Evolutionary conservation across 1,284 basidiomycete species (phyloP).

Genomic region (Agaricales sp.): DNA sequence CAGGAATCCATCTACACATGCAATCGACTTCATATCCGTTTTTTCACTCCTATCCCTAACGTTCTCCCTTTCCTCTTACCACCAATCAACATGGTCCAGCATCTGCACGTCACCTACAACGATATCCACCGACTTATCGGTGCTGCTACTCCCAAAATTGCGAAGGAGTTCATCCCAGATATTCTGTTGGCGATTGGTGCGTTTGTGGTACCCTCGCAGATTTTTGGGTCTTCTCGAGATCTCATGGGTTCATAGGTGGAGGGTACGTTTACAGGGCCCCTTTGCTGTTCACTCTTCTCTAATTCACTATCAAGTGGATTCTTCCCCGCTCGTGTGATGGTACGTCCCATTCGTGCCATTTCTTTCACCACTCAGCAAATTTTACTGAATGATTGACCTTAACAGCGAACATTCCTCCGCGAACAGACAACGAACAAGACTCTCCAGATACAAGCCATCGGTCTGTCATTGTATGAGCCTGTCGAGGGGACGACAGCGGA

Average conservation of each 20-base stretch:
- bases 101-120: conserved; percentile 70
- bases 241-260: conserved; percentile 43
- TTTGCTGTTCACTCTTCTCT: conserved; percentile 8
- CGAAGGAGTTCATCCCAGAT: conserved; percentile 63
- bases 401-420: conserved; percentile 79
- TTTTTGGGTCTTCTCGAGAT: conserved; percentile 9
- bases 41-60: background rate
- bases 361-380: too few species aligned
- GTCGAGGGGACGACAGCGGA: conserved; percentile 68
- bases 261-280: conserved; percentile 42
- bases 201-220: conserved; percentile 13
- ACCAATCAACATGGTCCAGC: conserved; percentile 39
- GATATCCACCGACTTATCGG: conserved; percentile 78
- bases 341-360: conserved; percentile 20
- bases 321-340: conserved; percentile 89
- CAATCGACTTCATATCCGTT: too few species aligned
- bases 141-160: conserved; percentile 48
- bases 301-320: conserved; percentile 56
- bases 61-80: conserved; percentile 3
- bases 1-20: too few species aligned
- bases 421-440: conserved; percentile 62
- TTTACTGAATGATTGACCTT: conserved; percentile 5
- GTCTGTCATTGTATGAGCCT: conserved; percentile 85
- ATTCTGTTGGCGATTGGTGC: conserved; percentile 74
- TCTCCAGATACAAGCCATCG: conserved; percentile 88